Conservation (phyloP, 768 basidiomycete genomes). For the Heimioporus sp. region DNA sequence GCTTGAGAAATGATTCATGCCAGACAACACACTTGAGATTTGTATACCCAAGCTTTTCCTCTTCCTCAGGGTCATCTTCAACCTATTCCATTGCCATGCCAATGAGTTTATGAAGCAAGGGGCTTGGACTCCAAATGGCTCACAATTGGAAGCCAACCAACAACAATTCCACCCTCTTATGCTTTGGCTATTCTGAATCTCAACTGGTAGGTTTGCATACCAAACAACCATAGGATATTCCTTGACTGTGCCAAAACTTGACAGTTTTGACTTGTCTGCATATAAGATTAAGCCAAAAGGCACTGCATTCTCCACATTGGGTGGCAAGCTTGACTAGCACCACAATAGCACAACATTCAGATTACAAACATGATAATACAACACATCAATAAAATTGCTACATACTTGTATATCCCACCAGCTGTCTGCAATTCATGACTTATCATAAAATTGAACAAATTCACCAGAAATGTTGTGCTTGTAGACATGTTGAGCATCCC, state of each 20-base stretch:
- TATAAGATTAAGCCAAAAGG: conserved; percentile 12
- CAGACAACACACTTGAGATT: conserved; percentile 37
- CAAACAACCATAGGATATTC: conserved; percentile 17
- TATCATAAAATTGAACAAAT: conserved; percentile 2
- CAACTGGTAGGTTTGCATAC: conserved; percentile 10
- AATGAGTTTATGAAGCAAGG: too few species aligned
- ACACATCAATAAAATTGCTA: neutral
- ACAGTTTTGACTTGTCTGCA: conserved; percentile 20
- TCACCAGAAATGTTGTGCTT: neutral
- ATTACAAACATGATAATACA: too few species aligned
- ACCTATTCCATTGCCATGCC: conserved; percentile 17
- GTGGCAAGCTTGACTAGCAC: neutral
- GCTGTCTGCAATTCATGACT: conserved; percentile 8
- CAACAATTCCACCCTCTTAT: conserved; percentile 12
- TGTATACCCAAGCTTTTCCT: conserved; percentile 29
- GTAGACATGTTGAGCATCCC: too few species aligned
- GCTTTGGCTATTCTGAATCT: conserved; percentile 11
- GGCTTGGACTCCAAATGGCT: neutral
- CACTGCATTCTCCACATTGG: neutral
- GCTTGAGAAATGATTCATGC: conserved; percentile 33
- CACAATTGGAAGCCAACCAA: neutral
- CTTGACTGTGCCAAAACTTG: conserved; percentile 11
- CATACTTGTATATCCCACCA: conserved; percentile 13
- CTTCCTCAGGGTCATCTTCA: conserved; percentile 29
- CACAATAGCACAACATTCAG: too few species aligned